A percentile compares a stretch with the other conserved stretches of the same genome.
These are phyloP conservation scores for Diplogelasinospora grovesii DNA, from an alignment of 495 filamentous ascomycete species.

Conservation along the genomic window DNA sequence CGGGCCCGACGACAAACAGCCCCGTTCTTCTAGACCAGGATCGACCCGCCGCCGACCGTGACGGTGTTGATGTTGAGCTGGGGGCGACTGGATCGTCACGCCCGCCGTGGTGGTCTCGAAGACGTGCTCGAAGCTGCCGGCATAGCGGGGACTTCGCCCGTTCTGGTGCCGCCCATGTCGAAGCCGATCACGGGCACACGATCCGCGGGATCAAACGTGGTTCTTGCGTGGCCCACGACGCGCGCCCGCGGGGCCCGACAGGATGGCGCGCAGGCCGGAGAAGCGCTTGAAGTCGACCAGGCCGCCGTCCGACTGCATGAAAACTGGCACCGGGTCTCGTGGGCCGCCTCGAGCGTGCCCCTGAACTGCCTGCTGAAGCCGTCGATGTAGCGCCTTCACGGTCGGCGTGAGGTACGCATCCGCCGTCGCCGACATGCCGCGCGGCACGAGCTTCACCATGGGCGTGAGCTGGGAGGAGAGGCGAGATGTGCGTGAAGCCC, in stretches of 20 bases:
- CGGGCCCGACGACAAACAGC: constrained; percentile 92
- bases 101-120: constrained; percentile 97
- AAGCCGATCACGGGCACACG: constrained; percentile 92
- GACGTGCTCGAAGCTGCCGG: constrained; percentile 87
- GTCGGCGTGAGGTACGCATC: constrained; percentile 95
- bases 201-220: constrained; percentile 79
- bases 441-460: constrained; percentile 85
- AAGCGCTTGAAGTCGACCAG: constrained; percentile 70
- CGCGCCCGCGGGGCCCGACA: constrained; percentile 78
- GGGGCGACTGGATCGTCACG: constrained; percentile 87
- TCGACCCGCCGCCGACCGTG: constrained; percentile 86
- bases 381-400: constrained; percentile 89
- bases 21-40: constrained; percentile 87
- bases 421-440: constrained; percentile 86
- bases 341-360: constrained; percentile 57
- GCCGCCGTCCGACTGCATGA: constrained; percentile 81
- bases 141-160: constrained; percentile 85
- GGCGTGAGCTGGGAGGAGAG: constrained; percentile 79
- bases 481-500: constrained; percentile 68
- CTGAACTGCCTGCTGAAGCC: constrained; percentile 75
- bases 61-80: constrained; percentile 98
- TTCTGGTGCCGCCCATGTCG: constrained; percentile 92
- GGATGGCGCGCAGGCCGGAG: constrained; percentile 67
- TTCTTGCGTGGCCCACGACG: constrained; percentile 90
- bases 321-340: constrained; percentile 68